Evolutionary conservation across 495 filamentous ascomycete species (phyloP).

Genomic region (Lasiosphaeria miniovina): DNA sequence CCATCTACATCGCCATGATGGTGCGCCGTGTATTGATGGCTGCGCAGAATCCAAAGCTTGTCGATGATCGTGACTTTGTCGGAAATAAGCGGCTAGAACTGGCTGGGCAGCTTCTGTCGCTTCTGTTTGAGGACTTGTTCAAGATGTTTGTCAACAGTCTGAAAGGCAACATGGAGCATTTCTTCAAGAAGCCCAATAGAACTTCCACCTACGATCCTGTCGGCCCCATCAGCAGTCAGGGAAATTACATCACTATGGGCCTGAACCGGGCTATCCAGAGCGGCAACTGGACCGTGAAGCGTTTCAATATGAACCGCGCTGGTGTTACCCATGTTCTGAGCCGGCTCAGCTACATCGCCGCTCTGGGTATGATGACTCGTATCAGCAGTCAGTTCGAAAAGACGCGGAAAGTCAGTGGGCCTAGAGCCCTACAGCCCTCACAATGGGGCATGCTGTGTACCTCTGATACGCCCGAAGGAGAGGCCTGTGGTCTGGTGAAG

Average conservation of each 20-base stretch:
- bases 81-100: constrained; percentile 95
- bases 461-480: constrained; percentile 96
- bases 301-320: constrained; percentile 97
- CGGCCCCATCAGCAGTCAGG: constrained; percentile 69
- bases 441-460: constrained; percentile 97
- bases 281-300: constrained; percentile 94
- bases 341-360: constrained; percentile 91
- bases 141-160: constrained; percentile 86
- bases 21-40: constrained; percentile 90
- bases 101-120: constrained; percentile 88
- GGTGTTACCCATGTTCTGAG: constrained; percentile 96
- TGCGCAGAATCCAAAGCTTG: constrained; percentile 76
- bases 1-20: constrained; percentile 95
- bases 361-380: constrained; percentile 99
- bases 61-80: constrained; percentile 96
- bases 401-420: constrained; percentile 91
- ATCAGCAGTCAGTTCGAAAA: constrained; percentile 99
- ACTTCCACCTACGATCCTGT: constrained; percentile 83
- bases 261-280: constrained; percentile 94
- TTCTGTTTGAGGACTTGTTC: constrained; percentile 96
- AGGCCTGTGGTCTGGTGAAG: constrained; percentile 96
- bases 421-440: constrained; percentile 91
- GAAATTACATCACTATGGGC: constrained; percentile 78
- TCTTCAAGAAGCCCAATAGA: constrained; percentile 82
- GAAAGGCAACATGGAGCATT: constrained; percentile 89